Evolutionary conservation across 2,329 filamentous ascomycete genomes (phyloP).

Genomic region (Dendryphion nanum): DNA sequence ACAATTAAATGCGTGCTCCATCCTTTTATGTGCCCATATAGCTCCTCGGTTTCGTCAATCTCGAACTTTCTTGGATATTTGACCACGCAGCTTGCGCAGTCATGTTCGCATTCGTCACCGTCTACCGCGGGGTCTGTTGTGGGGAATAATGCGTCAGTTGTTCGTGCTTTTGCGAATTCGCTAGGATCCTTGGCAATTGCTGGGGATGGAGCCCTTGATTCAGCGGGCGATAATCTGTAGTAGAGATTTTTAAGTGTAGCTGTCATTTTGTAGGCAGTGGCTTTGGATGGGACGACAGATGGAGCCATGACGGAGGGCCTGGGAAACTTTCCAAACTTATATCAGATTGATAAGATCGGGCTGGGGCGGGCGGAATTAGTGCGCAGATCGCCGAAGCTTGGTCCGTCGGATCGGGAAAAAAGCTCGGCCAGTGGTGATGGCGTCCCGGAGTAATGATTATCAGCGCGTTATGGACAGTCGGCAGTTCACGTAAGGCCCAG

Average conservation of each 20-base stretch:
- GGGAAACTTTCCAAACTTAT: constrained; percentile 11
- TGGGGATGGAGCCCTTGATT: constrained; percentile 27
- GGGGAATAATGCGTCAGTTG: constrained; percentile 63
- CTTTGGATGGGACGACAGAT: background rate
- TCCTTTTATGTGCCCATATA: constrained; percentile 83
- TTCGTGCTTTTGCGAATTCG: constrained; percentile 49
- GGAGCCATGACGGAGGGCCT: constrained; percentile 14
- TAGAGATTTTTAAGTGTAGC: constrained; percentile 37
- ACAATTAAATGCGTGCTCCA: constrained; percentile 90
- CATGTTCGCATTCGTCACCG: constrained; percentile 83
- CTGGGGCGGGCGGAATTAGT: background rate
- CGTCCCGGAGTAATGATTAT: no score
- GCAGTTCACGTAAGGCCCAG: no score
- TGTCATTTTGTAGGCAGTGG: constrained; percentile 36
- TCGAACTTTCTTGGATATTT: constrained; percentile 72
- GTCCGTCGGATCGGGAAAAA: no score
- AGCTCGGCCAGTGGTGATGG: no score
- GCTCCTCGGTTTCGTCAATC: constrained; percentile 71
- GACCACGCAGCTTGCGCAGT: constrained; percentile 79
- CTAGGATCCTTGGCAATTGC: constrained; percentile 30
- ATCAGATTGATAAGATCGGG: background rate
- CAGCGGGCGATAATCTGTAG: constrained; percentile 34
- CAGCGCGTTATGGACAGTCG: no score
- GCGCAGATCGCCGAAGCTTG: no score
- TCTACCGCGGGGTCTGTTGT: constrained; percentile 73